Base-by-base conservation (phyloP, 345 rosid species). In the Psidium guajava region DNA sequence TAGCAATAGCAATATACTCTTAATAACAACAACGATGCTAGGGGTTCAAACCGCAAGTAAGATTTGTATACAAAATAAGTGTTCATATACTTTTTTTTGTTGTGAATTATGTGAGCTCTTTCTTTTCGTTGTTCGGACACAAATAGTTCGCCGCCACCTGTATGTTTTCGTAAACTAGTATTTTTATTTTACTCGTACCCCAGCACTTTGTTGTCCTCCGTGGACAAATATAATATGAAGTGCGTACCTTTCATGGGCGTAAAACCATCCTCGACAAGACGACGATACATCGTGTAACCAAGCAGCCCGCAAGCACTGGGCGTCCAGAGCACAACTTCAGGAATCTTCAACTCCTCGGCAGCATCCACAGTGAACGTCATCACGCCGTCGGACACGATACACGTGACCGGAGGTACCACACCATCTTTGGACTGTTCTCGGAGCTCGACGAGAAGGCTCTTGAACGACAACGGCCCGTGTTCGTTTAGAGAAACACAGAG, bases 381-480 rank as follows among this genome's bases (percentile, higher is more conserved):
- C 89, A 24, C 83, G 1, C 89, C 90, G 12, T 92, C 93, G 3
- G 93, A 88, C 42, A 91, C 84, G 40, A 92, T 85, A 86, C 93
- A 90, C 47, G 84, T 88, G 11, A 90, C 92, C 3, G 86, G 88
- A 2, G 94, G 93, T 27, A 81, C 83, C 40, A 54, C 36, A 15
- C 82, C 56, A 0, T 86, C 57, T 32, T n/a, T 7, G 10, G 84
- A 74, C 8, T 24, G 42, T 28, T 55, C 47, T 28, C 77, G 74
- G 28, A 86, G 61, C 51, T 42, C 51, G 15, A 54, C 8, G 22
- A 83, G 83, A 22, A 74, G 57, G 36, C 80, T 82, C 85, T 82
- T 61, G 40, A 89, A 87, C 16, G 88, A 83, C 18, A 57, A 55
- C 27, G 85, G 53, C 32, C 81, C 83, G 61, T 61, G 75, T 69